Base-by-base conservation (phyloP, 2,329 filamentous ascomycete species). In the Ophiostoma quercus region DNA sequence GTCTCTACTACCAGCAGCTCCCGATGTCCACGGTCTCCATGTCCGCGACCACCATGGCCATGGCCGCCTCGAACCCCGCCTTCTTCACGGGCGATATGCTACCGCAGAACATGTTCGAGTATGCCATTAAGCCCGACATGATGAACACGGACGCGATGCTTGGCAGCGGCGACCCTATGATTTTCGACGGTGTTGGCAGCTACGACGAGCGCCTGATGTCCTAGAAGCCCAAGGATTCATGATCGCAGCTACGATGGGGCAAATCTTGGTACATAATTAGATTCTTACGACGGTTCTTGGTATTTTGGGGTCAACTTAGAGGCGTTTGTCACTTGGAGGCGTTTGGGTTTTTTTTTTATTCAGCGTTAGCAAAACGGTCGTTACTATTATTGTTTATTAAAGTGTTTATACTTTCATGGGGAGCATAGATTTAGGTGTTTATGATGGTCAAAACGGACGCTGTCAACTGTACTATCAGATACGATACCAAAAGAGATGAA, bases 121-220 rank as follows among this genome's bases (percentile, higher is more conserved):
- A 81, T 51, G 83, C 81, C 34, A 83, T 87, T 73, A 86, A 87
- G 78, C 84, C 84, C 14, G 83, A 86, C 70, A 80, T 84, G 63
- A 78, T 87, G 73, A 78, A 82, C 60, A 84, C 85, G 68, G 84
- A 85, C 63, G 82, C 84, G 8, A 87, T 87, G 84, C 79, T 87
- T 76, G 83, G 84, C 22, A 82, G 85, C 75, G 82, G 81, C 22
- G 85, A 87, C 72, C 84, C 85, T 0, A 87, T 87, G 84, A 86
- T 87, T 70, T 87, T 83, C 74, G 79, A 82, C 2, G 82, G 34
- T 34, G 34, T 34, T 34, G 34, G 83, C 63, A 85, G 82, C 74
- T 83, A 84, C 70, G 79, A 78, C 70, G 82, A 84, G 62, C 62
- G 32, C 7, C 7, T 65, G 62, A 37, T 65, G 62, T 41, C 19